Conservation (phyloP, 371 early-diverging fungal species). For the Mucor saturninus region DNA sequence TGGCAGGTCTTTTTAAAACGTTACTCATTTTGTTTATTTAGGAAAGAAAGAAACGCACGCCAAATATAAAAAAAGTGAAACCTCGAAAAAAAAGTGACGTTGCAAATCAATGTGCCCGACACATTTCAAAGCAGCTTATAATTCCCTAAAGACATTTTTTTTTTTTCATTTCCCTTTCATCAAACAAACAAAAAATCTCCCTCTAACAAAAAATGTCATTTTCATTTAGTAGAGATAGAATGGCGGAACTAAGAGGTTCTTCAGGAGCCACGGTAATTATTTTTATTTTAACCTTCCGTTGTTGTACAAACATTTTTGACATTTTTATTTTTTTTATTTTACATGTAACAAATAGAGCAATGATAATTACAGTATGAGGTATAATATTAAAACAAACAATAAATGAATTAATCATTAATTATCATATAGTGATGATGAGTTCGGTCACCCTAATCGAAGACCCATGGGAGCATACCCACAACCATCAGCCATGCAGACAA, state of each 20-base stretch:
- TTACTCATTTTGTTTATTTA: not conserved
- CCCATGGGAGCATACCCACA: not conserved
- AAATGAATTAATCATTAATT: not conserved
- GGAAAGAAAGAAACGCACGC: not conserved
- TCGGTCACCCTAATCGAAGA: not conserved
- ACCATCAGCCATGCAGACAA: slow-evolving; percentile 6
- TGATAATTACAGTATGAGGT: not conserved
- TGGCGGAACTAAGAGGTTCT: slow-evolving; percentile 30
- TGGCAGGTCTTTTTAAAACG: not conserved
- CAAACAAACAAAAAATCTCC: not conserved
- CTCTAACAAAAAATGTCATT: slow-evolving; percentile 25
- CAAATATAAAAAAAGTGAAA: not conserved
- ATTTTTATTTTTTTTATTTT: not conserved
- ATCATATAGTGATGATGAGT: not conserved
- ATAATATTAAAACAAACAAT: slow-evolving; percentile 15
- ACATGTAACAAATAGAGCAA: not conserved
- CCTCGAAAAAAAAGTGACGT: not conserved
- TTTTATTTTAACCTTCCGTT: not conserved
- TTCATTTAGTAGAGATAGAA: slow-evolving; percentile 45
- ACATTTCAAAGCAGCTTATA: not conserved
- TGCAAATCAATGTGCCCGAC: not conserved
- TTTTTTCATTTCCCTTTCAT: slow-evolving; percentile 11
- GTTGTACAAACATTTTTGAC: not conserved
- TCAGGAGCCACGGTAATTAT: not conserved
- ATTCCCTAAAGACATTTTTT: slow-evolving; percentile 8